A percentile compares a stretch with the other conserved stretches of the same genome.
phyloP scores from a whole-genome alignment of 164 flowering plant species.

The Cinnamomum micranthum region DNA sequence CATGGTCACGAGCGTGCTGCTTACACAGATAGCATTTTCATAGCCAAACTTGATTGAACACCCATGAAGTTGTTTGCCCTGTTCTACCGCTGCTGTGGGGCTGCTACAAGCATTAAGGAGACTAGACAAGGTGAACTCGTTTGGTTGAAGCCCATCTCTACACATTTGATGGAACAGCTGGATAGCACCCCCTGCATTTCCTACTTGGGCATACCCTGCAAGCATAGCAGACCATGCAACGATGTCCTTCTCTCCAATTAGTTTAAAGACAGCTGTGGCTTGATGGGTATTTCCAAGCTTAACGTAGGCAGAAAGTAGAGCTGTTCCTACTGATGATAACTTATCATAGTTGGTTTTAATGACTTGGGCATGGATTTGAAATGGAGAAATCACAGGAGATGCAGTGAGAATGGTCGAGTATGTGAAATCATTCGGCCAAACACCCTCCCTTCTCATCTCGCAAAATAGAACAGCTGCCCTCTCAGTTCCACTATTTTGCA shows the following conservation, averaged over 20 bases:
- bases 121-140: constrained; percentile 76
- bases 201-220: constrained; percentile 69
- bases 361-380: constrained; percentile 67
- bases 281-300: constrained; percentile 47
- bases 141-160: constrained; percentile 51
- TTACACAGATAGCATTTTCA: constrained; percentile 57
- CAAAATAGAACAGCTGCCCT: constrained; percentile 50
- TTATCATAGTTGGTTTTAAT: constrained; percentile 61
- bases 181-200: constrained; percentile 55
- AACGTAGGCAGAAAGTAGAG: constrained; percentile 69
- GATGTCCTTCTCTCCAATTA: constrained; percentile 65
- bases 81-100: constrained; percentile 61
- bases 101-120: constrained; percentile 67
- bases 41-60: constrained; percentile 54
- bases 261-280: constrained; percentile 59
- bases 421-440: constrained; percentile 73
- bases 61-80: constrained; percentile 85
- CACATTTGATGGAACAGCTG: constrained; percentile 37
- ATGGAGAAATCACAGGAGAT: constrained; percentile 46
- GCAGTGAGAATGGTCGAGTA: constrained; percentile 72
- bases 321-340: constrained; percentile 67
- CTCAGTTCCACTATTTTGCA: constrained; percentile 49
- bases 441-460: constrained; percentile 59
- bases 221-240: constrained; percentile 98
- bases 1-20: constrained; percentile 88